Conservation (phyloP, 1,284 basidiomycete species). For the Fistulina hepatica region DNA sequence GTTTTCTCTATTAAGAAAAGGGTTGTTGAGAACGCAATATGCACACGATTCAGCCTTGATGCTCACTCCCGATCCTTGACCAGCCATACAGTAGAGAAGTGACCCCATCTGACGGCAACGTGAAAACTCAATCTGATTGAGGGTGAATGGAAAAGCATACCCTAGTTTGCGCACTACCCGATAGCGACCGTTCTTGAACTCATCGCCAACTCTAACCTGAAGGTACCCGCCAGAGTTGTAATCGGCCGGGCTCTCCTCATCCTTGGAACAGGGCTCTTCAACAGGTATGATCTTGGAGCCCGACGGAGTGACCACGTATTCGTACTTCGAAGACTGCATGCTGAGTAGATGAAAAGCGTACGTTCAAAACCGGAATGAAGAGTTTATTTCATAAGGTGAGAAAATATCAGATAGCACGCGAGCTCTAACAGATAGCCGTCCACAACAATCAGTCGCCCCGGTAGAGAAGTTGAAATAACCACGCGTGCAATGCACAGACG, state of each 20-base stretch:
- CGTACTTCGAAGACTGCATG: conserved; percentile 55
- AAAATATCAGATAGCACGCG: too few relatives aligned
- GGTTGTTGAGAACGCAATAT: conserved; percentile 10
- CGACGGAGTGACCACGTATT: conserved; percentile 57
- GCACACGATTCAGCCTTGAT: conserved; percentile 5
- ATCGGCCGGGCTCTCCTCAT: conserved; percentile 70
- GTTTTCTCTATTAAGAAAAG: conserved; percentile 32
- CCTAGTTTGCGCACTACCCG: conserved; percentile 77
- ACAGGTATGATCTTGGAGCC: conserved; percentile 63
- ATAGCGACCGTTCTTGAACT: conserved; percentile 75
- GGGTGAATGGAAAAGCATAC: conserved; percentile 28
- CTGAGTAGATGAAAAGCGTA: too few relatives aligned
- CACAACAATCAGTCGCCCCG: too few relatives aligned
- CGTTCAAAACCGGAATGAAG: too few relatives aligned
- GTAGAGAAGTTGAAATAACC: too few relatives aligned
- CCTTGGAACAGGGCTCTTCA: conserved; percentile 50
- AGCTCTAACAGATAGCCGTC: too few relatives aligned
- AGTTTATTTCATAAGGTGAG: too few relatives aligned
- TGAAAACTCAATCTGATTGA: too few relatives aligned
- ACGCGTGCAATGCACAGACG: too few relatives aligned
- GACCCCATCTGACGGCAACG: conserved; percentile 61
- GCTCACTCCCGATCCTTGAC: conserved; percentile 63
- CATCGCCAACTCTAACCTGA: conserved; percentile 62
- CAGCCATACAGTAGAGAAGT: conserved; percentile 83
- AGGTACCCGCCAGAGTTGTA: conserved; percentile 78